These are phyloP conservation scores for Globisporangium alternatum DNA, from an alignment of 352 stramenopile species.

Conservation along the genomic window DNA sequence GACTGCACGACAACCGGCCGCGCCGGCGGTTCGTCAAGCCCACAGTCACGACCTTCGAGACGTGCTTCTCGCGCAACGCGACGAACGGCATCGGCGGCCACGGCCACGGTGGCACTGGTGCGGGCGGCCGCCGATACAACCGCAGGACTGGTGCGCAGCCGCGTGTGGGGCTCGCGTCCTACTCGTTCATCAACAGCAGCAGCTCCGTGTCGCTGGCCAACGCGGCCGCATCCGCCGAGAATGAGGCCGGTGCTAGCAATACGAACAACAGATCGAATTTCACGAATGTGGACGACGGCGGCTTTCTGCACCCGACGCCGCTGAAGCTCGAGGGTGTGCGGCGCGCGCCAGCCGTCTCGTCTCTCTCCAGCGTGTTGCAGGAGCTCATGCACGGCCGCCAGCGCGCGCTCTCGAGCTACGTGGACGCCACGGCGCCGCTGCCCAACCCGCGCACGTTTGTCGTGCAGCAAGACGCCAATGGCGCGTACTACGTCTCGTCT, in stretches of 20 bases:
- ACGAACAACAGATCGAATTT: background rate
- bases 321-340: background rate
- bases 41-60: constrained; percentile 41
- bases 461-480: constrained; percentile 33
- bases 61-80: constrained; percentile 39
- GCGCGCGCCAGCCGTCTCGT: constrained; percentile 31
- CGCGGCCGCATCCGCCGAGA: background rate
- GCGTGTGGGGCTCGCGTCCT: constrained; percentile 15
- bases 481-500: constrained; percentile 38
- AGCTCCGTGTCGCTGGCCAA: constrained; percentile 7
- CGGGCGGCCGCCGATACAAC: constrained; percentile 8
- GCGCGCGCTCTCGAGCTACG: constrained; percentile 35
- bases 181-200: constrained; percentile 18
- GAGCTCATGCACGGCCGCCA: constrained; percentile 46
- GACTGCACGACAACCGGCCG: constrained; percentile 9
- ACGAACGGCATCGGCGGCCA: background rate
- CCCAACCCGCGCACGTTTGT: constrained; percentile 32
- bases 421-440: constrained; percentile 37
- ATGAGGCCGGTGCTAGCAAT: background rate
- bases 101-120: background rate
- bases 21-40: constrained; percentile 53
- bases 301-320: background rate
- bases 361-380: constrained; percentile 44
- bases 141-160: constrained; percentile 2
- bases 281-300: background rate